Evolutionary conservation across 2,329 filamentous ascomycete genomes (phyloP), one percentile per base, ranked within the genome.

Genomic region (Fusarium pseudograminearum): DNA sequence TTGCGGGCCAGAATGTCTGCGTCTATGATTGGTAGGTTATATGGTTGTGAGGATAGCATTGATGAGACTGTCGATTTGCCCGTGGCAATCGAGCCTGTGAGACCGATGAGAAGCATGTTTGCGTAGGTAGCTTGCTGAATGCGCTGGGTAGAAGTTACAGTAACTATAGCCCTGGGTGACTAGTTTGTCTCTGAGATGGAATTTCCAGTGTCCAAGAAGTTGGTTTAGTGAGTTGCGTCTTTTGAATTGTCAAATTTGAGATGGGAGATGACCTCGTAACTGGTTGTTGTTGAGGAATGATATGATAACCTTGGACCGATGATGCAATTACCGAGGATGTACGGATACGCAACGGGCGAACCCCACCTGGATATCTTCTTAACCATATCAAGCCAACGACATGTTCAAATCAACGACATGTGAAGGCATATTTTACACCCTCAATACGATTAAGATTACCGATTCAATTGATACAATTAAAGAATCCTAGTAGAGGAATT

Each of bases 41-140:
- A 92, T 0, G 95, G 96, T 7, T 92, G 84, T 7, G 88, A 85
- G 52, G 91, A 89, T 74, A 99, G 92, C 73, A 97, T 87, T 40
- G 87, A 85, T 30, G 96, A 97, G 57, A 98, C 94, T 71, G 95
- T 99, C 46, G 95, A 97, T 87, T 99, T 99, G 79, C 96, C 96
- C 8, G 96, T 99, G 65, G 96, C 96, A 78, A 99, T 98, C 65
- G 94, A 97, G 78, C 96, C 96, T 11, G 96, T 99, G 28, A 99
- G 89, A 60, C 96, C 96, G 74, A 99, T 94, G 76, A 99, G 90
- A 50, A 98, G 88, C 96, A 98, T 98, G 28, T 20, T 48, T 30
- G 55, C 24, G 46, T 42, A 36, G 51, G 14, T 55, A 9, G 24
- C 38, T 31, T n/a, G n/a, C n/a, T n/a, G 22, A 33, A 41, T 57